phyloP scores from a whole-genome alignment of 2,329 filamentous ascomycete genomes.

The Sclerotinia minor region DNA sequence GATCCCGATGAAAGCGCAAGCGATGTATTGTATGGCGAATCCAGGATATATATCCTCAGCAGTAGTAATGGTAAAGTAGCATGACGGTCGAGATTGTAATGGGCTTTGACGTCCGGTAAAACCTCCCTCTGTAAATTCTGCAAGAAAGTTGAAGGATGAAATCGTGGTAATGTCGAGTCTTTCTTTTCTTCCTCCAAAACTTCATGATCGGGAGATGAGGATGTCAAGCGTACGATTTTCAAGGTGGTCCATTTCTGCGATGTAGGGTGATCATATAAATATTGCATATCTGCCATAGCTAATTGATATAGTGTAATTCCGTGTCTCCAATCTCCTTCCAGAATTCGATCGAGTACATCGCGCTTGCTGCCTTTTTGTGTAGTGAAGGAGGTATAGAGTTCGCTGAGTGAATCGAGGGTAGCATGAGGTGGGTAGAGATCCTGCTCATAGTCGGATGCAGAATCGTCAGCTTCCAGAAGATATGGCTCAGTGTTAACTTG shows the following conservation, averaged over 20 bases:
- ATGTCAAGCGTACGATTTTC: conserved; percentile 54
- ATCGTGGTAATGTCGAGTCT: conserved; percentile 61
- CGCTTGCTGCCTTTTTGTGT: conserved; percentile 60
- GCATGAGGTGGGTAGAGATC: conserved; percentile 69
- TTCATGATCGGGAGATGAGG: conserved; percentile 17
- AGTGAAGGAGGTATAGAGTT: conserved; percentile 62
- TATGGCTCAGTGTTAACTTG: conserved; percentile 60
- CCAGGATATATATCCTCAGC: conserved; percentile 75
- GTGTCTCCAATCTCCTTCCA: conserved; percentile 68
- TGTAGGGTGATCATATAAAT: conserved; percentile 64
- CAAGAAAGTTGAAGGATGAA: conserved; percentile 79
- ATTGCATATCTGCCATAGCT: conserved; percentile 67
- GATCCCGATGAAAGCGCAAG: conserved; percentile 46
- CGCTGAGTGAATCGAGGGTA: conserved; percentile 65
- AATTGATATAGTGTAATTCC: conserved; percentile 66
- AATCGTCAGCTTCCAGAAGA: conserved; percentile 48
- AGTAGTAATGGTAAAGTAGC: conserved; percentile 67
- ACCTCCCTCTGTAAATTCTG: conserved; percentile 73
- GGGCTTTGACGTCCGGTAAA: conserved; percentile 76
- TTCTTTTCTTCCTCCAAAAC: conserved; percentile 41
- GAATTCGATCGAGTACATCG: conserved; percentile 62
- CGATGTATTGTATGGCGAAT: conserved; percentile 74
- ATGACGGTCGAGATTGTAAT: conserved; percentile 78
- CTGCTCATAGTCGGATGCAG: conserved; percentile 56
- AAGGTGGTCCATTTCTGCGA: conserved; percentile 66